Conservation (phyloP, 805 yeast genomes). For the Torulaspora quercuum region DNA sequence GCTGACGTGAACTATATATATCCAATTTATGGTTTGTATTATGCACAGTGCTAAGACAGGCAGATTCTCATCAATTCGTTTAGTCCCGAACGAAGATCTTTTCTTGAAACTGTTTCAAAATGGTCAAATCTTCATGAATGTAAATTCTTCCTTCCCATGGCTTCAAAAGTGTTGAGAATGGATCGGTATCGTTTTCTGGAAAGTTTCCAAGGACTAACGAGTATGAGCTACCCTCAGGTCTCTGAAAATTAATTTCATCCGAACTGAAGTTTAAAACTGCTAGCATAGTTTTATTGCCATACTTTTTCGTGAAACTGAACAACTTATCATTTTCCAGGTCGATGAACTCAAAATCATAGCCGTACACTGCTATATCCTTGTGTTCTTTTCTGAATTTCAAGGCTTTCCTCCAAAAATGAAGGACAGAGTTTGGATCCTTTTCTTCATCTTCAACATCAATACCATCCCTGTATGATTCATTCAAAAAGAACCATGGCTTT, state of each 20-base stretch:
- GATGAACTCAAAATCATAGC: constrained; percentile 41
- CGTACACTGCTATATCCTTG: constrained; percentile 46
- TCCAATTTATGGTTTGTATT: too few relatives aligned
- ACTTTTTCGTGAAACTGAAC: constrained; percentile 43
- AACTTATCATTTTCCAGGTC: constrained; percentile 43
- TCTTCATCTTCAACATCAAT: constrained; percentile 48
- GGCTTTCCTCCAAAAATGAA: constrained; percentile 45
- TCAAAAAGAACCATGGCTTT: constrained; percentile 53
- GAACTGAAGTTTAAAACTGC: constrained; percentile 45
- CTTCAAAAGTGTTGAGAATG: constrained; percentile 30
- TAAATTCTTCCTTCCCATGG: constrained; percentile 49
- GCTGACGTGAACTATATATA: too few relatives aligned
- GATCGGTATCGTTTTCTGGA: constrained; percentile 31
- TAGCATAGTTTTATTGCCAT: constrained; percentile 35
- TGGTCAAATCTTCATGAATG: constrained; percentile 9
- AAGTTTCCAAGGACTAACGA: constrained; percentile 33
- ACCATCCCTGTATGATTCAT: constrained; percentile 45
- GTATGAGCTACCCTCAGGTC: constrained; percentile 28
- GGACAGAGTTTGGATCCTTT: constrained; percentile 46
- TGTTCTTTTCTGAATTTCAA: constrained; percentile 43
- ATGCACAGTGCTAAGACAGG: too few relatives aligned
- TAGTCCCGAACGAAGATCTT: too few relatives aligned
- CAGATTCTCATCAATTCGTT: too few relatives aligned
- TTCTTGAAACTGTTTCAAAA: too few relatives aligned
- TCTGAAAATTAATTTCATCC: constrained; percentile 34